Conservation (phyloP, 202 grass and related monocot species). For the Panicum virgatum region DNA sequence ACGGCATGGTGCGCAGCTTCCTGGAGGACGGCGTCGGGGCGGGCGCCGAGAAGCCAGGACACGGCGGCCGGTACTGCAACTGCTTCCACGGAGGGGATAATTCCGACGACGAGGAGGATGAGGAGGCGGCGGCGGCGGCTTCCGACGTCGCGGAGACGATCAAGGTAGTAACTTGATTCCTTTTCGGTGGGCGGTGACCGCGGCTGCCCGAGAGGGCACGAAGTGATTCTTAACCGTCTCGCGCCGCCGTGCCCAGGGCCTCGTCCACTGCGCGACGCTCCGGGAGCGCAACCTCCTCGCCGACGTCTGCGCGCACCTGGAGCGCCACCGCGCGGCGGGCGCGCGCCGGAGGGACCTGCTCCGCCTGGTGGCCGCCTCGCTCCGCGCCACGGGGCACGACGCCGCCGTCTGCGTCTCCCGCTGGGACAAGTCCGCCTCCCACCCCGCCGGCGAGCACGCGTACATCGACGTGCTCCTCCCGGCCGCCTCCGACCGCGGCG, state of each 20-base stretch:
- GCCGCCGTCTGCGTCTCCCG: constrained; percentile 62
- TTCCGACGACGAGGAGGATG: constrained; percentile 59
- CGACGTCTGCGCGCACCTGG: constrained; percentile 56
- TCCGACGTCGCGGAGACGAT: constrained; percentile 64
- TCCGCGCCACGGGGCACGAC: constrained; percentile 55
- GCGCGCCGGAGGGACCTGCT: constrained; percentile 50
- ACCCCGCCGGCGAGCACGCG: constrained; percentile 68
- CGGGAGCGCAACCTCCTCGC: constrained; percentile 83
- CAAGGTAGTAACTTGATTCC: constrained; percentile 47
- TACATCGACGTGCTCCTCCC: constrained; percentile 72
- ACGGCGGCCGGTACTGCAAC: constrained; percentile 62
- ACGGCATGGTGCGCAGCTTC: constrained; percentile 80
- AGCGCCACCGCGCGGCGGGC: constrained; percentile 39
- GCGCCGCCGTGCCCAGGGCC: constrained; percentile 43
- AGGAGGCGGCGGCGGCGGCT: constrained; percentile 14
- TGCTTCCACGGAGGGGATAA: constrained; percentile 72
- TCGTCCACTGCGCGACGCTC: constrained; percentile 65
- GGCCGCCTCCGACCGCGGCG: constrained; percentile 29
- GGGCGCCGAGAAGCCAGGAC: constrained; percentile 38
- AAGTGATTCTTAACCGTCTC: constrained; percentile 17
- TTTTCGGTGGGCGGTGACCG: not conserved
- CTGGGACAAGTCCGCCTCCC: constrained; percentile 58
- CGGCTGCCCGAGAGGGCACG: not conserved
- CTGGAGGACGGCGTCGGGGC: constrained; percentile 50
- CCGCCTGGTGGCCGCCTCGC: constrained; percentile 44